Evolutionary conservation across 108 stramenopile species (phyloP).

Genomic region (Phaeodactylum tricornutum): DNA sequence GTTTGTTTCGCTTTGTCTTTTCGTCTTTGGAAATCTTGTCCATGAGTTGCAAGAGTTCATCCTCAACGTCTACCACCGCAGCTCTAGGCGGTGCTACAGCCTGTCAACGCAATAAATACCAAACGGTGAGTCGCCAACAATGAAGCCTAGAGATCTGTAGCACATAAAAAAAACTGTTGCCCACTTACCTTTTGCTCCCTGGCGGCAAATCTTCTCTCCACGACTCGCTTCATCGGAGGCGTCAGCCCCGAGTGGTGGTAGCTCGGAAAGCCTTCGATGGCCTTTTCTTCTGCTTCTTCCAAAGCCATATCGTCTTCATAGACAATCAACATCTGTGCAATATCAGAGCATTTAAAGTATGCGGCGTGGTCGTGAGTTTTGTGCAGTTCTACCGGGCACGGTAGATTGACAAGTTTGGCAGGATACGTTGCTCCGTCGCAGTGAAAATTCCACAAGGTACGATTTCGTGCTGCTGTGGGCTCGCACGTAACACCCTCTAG

Average conservation of each 20-base stretch:
- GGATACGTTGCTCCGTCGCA: constrained; percentile 87
- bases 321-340: constrained; percentile 90
- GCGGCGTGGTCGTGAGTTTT: constrained; percentile 88
- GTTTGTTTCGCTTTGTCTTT: constrained; percentile 21
- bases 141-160: too few relatives aligned
- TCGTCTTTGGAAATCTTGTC: constrained; percentile 38
- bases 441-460: constrained; percentile 73
- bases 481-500: constrained; percentile 73
- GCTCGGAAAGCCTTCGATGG: constrained; percentile 35
- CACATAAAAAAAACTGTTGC: too few relatives aligned
- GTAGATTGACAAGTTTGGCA: constrained; percentile 85
- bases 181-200: constrained; percentile 63
- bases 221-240: constrained; percentile 77
- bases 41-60: constrained; percentile 55
- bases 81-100: constrained; percentile 42
- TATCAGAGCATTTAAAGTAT: constrained; percentile 82
- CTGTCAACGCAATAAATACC: too few relatives aligned
- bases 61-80: constrained; percentile 58
- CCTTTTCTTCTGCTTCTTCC: constrained; percentile 74
- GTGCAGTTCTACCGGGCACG: constrained; percentile 87
- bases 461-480: constrained; percentile 36
- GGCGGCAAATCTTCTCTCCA: constrained; percentile 68
- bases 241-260: constrained; percentile 84
- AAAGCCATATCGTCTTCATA: constrained; percentile 79
- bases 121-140: too few relatives aligned